Evolutionary conservation across 2,329 filamentous ascomycete genomes (phyloP).

Genomic region (Talaromyces sp.): DNA sequence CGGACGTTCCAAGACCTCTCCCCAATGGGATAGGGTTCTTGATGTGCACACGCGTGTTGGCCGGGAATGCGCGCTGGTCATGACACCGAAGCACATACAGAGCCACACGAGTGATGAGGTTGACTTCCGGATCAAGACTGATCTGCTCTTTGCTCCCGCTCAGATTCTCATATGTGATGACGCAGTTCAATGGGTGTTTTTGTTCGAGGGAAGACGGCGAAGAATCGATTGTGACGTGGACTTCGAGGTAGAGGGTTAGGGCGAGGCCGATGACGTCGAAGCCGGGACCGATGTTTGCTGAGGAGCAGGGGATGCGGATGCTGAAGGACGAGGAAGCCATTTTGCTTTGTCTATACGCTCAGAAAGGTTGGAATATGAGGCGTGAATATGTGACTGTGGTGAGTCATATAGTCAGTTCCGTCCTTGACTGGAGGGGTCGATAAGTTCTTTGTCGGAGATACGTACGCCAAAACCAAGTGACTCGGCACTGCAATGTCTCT

Average conservation of each 20-base stretch:
- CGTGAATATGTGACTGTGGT: background rate
- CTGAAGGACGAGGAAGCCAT: slow-evolving; percentile 48
- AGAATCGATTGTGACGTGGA: slow-evolving; percentile 71
- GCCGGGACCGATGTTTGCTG: slow-evolving; percentile 93
- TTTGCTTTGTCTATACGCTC: background rate
- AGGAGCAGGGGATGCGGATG: slow-evolving; percentile 84
- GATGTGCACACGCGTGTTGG: slow-evolving; percentile 86
- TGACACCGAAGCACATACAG: slow-evolving; percentile 94
- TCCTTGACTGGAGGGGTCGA: background rate
- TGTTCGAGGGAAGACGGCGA: slow-evolving; percentile 44
- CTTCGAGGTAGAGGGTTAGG: slow-evolving; percentile 86
- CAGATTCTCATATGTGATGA: slow-evolving; percentile 82
- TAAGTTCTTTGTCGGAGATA: background rate
- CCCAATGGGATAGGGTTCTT: slow-evolving; percentile 92
- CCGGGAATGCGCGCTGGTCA: slow-evolving; percentile 75
- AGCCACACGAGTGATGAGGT: slow-evolving; percentile 89
- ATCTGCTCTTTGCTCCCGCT: slow-evolving; percentile 68
- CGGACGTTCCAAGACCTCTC: slow-evolving; percentile 88
- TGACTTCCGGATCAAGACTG: slow-evolving; percentile 74
- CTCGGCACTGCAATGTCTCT: background rate
- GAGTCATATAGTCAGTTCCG: background rate
- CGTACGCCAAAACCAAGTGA: background rate
- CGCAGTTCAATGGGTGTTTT: slow-evolving; percentile 57
- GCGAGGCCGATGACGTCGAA: slow-evolving; percentile 96
- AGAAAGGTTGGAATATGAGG: background rate